A percentile compares a stretch with the other conserved stretches of the same genome.
Evolutionary conservation across 805 yeast genomes (phyloP).

Genomic region (Candida yuanshanica): DNA sequence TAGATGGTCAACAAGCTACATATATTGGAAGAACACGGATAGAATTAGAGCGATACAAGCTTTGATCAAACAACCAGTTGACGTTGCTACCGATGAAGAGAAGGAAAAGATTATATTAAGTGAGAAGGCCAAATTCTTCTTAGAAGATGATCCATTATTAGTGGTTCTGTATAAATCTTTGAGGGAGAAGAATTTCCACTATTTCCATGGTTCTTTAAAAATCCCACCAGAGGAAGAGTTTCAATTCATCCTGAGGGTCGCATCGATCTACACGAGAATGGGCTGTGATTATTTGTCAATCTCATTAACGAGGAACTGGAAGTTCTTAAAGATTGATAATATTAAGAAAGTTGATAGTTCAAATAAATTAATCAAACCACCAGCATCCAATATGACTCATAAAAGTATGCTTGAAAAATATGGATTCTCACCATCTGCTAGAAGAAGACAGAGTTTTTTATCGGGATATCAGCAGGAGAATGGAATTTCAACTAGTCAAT

Average conservation of each 20-base stretch:
- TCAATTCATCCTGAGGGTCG: constrained; percentile 53
- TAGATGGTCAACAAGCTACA: constrained; percentile 79
- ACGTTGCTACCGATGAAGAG: constrained; percentile 29
- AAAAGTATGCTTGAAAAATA: constrained; percentile 17
- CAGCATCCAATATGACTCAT: constrained; percentile 1
- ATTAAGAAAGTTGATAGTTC: constrained; percentile 13
- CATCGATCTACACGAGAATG: constrained; percentile 73
- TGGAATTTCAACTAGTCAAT: not conserved
- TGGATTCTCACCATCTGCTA: constrained; percentile 21
- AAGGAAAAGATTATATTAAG: constrained; percentile 16
- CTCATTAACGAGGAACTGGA: constrained; percentile 62
- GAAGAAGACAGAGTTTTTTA: constrained; percentile 18
- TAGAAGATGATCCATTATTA: constrained; percentile 79
- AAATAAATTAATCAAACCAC: constrained; percentile 4
- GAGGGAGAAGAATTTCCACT: constrained; percentile 45
- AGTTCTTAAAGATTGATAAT: constrained; percentile 34
- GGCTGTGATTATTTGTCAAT: constrained; percentile 83
- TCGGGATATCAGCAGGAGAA: constrained; percentile 3
- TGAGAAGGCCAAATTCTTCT: constrained; percentile 34
- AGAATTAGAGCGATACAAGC: constrained; percentile 54
- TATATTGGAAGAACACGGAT: constrained; percentile 59
- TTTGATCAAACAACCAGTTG: constrained; percentile 50
- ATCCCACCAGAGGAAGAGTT: constrained; percentile 47
- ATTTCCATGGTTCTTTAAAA: constrained; percentile 42
- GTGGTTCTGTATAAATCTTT: constrained; percentile 58